Base-by-base conservation (phyloP, 2,329 filamentous ascomycete genomes). In the Xylariaceae sp. region DNA sequence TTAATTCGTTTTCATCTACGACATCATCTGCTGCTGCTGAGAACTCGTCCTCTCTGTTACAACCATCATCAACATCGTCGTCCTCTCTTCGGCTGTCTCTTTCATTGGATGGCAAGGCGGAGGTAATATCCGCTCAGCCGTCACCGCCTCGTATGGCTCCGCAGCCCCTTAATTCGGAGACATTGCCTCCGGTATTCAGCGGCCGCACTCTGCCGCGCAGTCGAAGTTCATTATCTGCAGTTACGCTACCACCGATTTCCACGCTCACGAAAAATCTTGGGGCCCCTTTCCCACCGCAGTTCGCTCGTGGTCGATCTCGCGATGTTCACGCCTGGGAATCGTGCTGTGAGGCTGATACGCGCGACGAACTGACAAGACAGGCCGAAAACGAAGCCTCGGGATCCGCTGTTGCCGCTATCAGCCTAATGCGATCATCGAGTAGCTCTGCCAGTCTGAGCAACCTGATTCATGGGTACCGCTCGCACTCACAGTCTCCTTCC, bases 291-390 rank as follows among this genome's bases (percentile, higher is more conserved):
- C 76, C 87, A 23, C 83, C 83, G 6, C 78, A 79, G 41, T 76
- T 87, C 15, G 76, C 77, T 39, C 85, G 87, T 58, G 90, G 90
- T 57, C 84, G 93, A 58, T 96, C 92, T 59, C 86, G 90, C 57
- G 90, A 97, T 72, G 90, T 92, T 15, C 86, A 92, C 54, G 89
- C 88, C 5, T 97, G 93, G 93, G 90, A 96, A 69, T 91, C 91
- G 59, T 92, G 89, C 76, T 93, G 90, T 68, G 90, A 96, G 70
- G 86, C 87, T 6, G 89, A 94, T 65, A 77, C 83, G 55, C 86
- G 88, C 49, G 90, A 91, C 68, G 89, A 91, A 65, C 77, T 96
- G 57, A 92, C 88, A 18, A 83, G 84, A n/a, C 88, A 90, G 65
- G 89, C 89, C 8, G 88, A 93, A 74, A 86, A 90, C 66, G 90